phyloP scores from a whole-genome alignment of 2,329 filamentous ascomycete genomes.

The Diplocarpon rosae region DNA sequence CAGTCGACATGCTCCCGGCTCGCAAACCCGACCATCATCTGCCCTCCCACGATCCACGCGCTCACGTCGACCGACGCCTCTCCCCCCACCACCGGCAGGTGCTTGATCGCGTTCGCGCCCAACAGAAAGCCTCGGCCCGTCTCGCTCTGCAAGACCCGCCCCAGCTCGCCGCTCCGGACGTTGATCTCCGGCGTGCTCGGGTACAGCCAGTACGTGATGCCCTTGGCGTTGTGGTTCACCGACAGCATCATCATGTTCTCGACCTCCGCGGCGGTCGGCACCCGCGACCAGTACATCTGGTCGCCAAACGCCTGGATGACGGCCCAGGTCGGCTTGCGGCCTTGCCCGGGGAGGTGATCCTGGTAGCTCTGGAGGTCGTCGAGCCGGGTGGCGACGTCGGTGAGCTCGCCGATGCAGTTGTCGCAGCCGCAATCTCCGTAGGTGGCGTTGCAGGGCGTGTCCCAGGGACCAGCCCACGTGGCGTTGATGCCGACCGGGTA shows the following conservation, averaged over 20 bases:
- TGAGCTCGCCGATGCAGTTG: constrained; percentile 31
- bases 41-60: constrained; percentile 29
- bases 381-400: constrained; percentile 34
- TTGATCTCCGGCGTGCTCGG: constrained; percentile 27
- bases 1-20: constrained; percentile 26
- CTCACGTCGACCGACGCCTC: constrained; percentile 28
- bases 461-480: constrained; percentile 33
- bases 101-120: constrained; percentile 15
- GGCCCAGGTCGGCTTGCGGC: constrained; percentile 36
- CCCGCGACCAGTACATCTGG: constrained; percentile 35
- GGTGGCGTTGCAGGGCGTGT: constrained; percentile 37
- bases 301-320: constrained; percentile 39
- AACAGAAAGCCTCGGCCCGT: constrained; percentile 31
- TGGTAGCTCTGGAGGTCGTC: constrained; percentile 32
- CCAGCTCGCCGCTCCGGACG: constrained; percentile 29
- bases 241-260: constrained; percentile 36
- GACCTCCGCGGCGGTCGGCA: constrained; percentile 35
- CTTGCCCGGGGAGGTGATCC: constrained; percentile 28
- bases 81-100: constrained; percentile 8
- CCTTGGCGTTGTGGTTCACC: constrained; percentile 40
- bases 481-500: constrained; percentile 40
- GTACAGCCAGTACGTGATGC: constrained; percentile 36
- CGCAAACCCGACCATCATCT: constrained; percentile 31
- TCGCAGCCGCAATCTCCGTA: constrained; percentile 44
- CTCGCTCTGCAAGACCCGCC: constrained; percentile 28